Conservation (phyloP, 257 asterid species). For the Nicotiana tomentosiformis region DNA sequence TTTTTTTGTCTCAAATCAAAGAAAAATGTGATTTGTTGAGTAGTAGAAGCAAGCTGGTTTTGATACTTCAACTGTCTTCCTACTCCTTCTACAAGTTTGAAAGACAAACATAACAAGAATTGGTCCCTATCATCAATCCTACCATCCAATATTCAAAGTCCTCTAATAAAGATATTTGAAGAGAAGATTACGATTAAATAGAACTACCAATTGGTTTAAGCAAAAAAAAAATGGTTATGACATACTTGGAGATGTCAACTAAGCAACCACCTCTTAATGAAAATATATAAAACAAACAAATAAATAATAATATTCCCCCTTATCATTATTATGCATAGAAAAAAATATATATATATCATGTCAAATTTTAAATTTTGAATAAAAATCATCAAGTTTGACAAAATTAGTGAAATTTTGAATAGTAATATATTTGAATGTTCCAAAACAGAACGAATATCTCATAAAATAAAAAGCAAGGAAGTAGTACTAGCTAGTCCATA, state of each 20-base stretch:
- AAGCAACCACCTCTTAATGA: not conserved
- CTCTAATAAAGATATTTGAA: not conserved
- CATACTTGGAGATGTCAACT: not conserved
- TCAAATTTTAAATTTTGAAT: too few species aligned
- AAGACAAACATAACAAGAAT: too few species aligned
- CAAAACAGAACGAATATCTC: too few species aligned
- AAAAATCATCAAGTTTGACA: too few species aligned
- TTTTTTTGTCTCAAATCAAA: not conserved
- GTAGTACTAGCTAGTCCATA: too few species aligned
- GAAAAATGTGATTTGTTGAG: constrained; percentile 1
- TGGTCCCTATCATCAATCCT: not conserved
- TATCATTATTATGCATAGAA: too few species aligned
- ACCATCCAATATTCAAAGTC: not conserved
- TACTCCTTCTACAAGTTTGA: not conserved
- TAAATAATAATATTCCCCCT: not conserved
- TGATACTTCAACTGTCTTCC: constrained; percentile 8
- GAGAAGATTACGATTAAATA: not conserved
- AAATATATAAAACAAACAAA: not conserved
- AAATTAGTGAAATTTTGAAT: too few species aligned
- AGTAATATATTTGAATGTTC: too few species aligned
- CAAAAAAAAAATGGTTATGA: not conserved
- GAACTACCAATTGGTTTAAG: not conserved
- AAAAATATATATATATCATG: too few species aligned
- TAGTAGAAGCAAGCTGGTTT: not conserved
- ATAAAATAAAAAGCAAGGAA: too few species aligned